phyloP scores from a whole-genome alignment of 768 basidiomycete species.

The Serendipita sp. region DNA sequence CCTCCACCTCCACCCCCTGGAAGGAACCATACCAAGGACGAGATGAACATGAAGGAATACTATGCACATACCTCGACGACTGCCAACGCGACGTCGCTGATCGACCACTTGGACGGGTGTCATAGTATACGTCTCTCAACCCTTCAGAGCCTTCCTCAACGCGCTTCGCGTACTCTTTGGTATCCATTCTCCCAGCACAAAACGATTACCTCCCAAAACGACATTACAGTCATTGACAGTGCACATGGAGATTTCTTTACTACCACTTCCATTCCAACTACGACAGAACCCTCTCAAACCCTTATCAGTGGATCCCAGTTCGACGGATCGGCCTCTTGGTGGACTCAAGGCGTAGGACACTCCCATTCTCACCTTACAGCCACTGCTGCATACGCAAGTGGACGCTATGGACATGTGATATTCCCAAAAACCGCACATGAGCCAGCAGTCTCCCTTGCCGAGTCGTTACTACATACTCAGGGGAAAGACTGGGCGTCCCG shows the following conservation, averaged over 20 bases:
- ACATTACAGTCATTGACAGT: constrained; percentile 85
- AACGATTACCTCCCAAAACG: constrained; percentile 42
- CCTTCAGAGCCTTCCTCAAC: constrained; percentile 59
- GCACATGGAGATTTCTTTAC: constrained; percentile 79
- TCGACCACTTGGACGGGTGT: constrained; percentile 42
- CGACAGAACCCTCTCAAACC: constrained; percentile 12
- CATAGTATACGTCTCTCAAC: constrained; percentile 55
- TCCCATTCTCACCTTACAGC: constrained; percentile 55
- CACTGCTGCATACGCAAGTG: constrained; percentile 78
- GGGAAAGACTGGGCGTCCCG: constrained; percentile 83
- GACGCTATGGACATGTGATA: constrained; percentile 93
- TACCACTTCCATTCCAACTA: constrained; percentile 6
- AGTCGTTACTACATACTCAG: constrained; percentile 54
- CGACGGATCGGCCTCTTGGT: constrained; percentile 95
- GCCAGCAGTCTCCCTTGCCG: constrained; percentile 73
- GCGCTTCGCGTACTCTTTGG: constrained; percentile 72
- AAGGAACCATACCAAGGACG: constrained; percentile 27
- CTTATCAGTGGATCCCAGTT: constrained; percentile 34
- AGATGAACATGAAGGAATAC: constrained; percentile 43
- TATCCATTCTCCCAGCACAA: constrained; percentile 97
- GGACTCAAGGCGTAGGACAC: constrained; percentile 90
- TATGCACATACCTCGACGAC: constrained; percentile 28
- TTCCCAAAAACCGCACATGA: constrained; percentile 78
- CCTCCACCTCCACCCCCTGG: constrained; percentile 40
- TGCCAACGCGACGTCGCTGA: constrained; percentile 2